A percentile compares a stretch with the other conserved stretches of the same genome.
phyloP scores from a whole-genome alignment of 1,284 basidiomycete species.

The Flammula alnicola region DNA sequence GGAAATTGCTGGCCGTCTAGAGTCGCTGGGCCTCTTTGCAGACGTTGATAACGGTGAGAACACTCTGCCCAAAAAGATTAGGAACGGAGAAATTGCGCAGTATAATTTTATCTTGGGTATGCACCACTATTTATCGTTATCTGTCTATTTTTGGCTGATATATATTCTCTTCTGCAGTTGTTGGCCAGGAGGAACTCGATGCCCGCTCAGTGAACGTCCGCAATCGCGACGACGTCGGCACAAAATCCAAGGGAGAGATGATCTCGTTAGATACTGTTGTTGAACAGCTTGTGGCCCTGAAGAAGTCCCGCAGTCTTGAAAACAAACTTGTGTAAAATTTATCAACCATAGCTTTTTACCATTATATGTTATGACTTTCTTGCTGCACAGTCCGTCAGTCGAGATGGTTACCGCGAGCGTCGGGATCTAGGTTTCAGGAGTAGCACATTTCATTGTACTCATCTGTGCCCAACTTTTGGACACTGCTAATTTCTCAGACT shows the following conservation, averaged over 20 bases:
- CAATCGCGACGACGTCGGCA: constrained; percentile 92
- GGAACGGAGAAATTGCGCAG: constrained; percentile 90
- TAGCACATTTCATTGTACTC: too few species aligned
- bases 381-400: too few species aligned
- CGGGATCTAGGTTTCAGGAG: too few species aligned
- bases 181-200: constrained; percentile 92
- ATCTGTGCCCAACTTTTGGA: too few species aligned
- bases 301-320: constrained; percentile 62
- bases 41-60: constrained; percentile 94
- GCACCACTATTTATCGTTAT: constrained; percentile 30
- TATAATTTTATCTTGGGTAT: constrained; percentile 97
- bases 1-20: constrained; percentile 75
- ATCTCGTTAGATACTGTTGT: constrained; percentile 70
- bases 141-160: constrained; percentile 1
- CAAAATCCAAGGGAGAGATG: constrained; percentile 73
- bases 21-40: constrained; percentile 78
- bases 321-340: constrained; percentile 41
- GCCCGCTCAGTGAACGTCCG: constrained; percentile 90
- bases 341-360: neutral
- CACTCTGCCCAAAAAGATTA: constrained; percentile 96
- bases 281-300: constrained; percentile 68
- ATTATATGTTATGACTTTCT: neutral
- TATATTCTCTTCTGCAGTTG: constrained; percentile 59
- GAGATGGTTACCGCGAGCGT: too few species aligned
- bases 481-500: too few species aligned